phyloP scores from a whole-genome alignment of 192 early-diverging fungal species.

The Pilobolus umbonatus region DNA sequence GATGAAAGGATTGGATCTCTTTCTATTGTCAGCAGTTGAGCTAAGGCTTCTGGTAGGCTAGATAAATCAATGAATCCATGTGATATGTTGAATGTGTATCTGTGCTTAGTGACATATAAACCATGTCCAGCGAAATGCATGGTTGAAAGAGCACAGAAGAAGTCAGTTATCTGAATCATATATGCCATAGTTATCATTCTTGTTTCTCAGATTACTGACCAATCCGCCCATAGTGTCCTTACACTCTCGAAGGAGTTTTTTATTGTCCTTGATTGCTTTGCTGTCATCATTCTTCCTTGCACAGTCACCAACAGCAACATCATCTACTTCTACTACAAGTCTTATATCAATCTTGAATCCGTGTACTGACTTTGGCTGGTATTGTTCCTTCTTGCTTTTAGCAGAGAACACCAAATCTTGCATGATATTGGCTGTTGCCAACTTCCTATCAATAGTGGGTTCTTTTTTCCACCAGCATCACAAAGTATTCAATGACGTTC shows the following conservation, averaged over 20 bases:
- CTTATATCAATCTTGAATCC: conserved; percentile 9
- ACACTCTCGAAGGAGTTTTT: conserved; percentile 11
- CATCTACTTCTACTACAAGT: conserved; percentile 11
- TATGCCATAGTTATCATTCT: conserved; percentile 4
- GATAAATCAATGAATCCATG: neutral
- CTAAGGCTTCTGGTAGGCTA: neutral
- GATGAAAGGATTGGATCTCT: conserved; percentile 3
- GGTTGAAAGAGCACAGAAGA: conserved; percentile 5
- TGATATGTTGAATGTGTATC: neutral
- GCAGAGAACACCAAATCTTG: conserved; percentile 1
- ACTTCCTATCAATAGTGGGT: neutral
- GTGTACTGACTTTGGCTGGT: conserved; percentile 7
- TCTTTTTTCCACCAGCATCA: neutral
- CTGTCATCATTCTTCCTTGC: conserved; percentile 10
- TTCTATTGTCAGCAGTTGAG: neutral
- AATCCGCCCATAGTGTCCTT: conserved; percentile 10
- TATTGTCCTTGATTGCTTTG: conserved; percentile 10
- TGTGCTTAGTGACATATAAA: conserved; percentile 1
- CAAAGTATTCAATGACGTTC: neutral
- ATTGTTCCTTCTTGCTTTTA: conserved; percentile 12
- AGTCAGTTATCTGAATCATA: conserved; percentile 12
- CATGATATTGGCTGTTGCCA: neutral
- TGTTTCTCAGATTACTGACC: conserved; percentile 7
- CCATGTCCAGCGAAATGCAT: neutral
- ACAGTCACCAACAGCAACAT: conserved; percentile 8